Base-by-base conservation (phyloP, 805 yeast species). In the Metschnikowia arizonensis region DNA sequence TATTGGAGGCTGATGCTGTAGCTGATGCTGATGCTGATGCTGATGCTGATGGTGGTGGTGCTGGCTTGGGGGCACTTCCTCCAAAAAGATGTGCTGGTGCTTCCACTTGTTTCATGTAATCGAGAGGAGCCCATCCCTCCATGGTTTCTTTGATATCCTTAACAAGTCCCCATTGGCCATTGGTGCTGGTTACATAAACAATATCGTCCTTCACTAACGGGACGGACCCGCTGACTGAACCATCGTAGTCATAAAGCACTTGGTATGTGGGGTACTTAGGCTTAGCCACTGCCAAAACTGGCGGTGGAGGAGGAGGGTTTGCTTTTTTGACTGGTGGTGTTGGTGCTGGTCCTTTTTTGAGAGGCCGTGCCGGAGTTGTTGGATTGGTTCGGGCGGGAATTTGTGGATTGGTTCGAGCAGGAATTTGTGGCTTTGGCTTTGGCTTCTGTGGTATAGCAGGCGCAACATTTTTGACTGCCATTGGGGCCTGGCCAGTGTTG, bases 71-170 rank as follows among this genome's bases (percentile, higher is more conserved):
- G 1, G 58, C 35, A 1, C 25, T 21, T 6, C 57, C 53, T 2
- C 59, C 58, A 11, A 61, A 64, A 8, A 56, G 49, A 32, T 47
- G 52, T 0, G 70, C 64, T 30, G 83, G 79, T 10, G 78, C 74
- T 3, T 65, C 77, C 52, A 78, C 77, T 49, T 78, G 80, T 17
- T 73, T 81, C 58, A 91, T 80, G 61, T 90, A 93, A n/a, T 90
- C 86, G 18, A 93, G 84, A 11, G 99, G 99, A 10, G 93, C 91
- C 99, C 99, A 93, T 4, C 99, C 99, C 62, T 89, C 93, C 46
- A 72, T 77, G 1, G 83, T 60, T 33, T 86, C 93, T 58, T 85
- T 90, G 49, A 83, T 62, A 28, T 80, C 73, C 61, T 85, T 85
- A 8, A 89, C 97, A 47, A 93, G 73, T 56, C 96, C 91, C 99